Evolutionary conservation across 768 basidiomycete genomes (phyloP).

Genomic region (Holtermanniella nyarrowii): DNA sequence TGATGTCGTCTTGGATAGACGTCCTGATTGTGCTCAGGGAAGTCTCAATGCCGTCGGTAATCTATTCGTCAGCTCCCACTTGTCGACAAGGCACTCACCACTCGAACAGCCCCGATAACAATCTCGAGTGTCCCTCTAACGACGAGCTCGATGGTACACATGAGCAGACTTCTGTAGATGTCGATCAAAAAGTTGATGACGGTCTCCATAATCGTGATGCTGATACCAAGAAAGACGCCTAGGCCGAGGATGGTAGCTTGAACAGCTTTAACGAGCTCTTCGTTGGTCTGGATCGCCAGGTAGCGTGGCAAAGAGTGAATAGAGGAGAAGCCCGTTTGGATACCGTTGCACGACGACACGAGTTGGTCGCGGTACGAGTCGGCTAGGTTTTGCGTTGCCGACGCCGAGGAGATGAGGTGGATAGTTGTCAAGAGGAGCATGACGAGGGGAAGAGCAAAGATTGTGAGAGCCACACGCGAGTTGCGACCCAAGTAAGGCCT

Average conservation of each 20-base stretch:
- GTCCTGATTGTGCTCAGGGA: conserved; percentile 56
- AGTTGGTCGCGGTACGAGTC: conserved; percentile 62
- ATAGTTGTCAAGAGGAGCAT: conserved; percentile 82
- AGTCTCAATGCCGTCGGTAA: conserved; percentile 57
- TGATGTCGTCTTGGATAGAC: conserved; percentile 61
- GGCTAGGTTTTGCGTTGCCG: conserved; percentile 57
- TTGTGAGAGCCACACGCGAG: conserved; percentile 72
- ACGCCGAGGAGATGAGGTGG: conserved; percentile 63
- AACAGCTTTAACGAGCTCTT: conserved; percentile 64
- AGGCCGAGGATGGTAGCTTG: conserved; percentile 70
- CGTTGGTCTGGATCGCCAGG: conserved; percentile 72
- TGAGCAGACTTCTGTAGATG: conserved; percentile 80
- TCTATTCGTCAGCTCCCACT: conserved; percentile 43
- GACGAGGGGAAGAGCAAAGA: conserved; percentile 83
- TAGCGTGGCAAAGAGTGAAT: conserved; percentile 81
- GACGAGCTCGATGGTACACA: conserved; percentile 86
- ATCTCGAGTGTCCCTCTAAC: conserved; percentile 70
- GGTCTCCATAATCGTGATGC: conserved; percentile 73
- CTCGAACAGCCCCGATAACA: conserved; percentile 70
- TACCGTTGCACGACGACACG: conserved; percentile 73
- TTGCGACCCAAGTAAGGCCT: conserved; percentile 74
- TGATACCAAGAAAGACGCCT: conserved; percentile 52
- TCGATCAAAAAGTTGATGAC: conserved; percentile 87
- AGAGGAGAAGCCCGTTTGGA: conserved; percentile 68
- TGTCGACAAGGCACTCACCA: conserved; percentile 47